Percentiles rank a stretch among this genome's conserved stretches.
phyloP scores from a whole-genome alignment of 1,284 basidiomycete species.

The Sutorius eximius region DNA sequence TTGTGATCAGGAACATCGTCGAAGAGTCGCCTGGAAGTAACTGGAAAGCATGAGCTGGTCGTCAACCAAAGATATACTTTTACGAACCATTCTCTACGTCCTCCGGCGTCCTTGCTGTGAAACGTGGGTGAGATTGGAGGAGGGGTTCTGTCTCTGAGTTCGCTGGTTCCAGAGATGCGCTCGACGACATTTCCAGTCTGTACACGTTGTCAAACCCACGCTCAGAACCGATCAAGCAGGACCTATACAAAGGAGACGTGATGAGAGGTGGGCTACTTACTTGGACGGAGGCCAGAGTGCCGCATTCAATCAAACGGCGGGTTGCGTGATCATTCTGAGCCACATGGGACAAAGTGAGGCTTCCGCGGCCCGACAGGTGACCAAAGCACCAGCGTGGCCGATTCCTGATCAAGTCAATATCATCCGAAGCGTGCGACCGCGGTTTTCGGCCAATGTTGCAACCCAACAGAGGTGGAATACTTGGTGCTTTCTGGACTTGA shows the following conservation, averaged over 20 bases:
- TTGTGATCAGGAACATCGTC: slow-evolving; percentile 45
- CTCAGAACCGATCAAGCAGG: not conserved
- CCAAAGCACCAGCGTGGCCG: too few species aligned
- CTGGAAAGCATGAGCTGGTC: slow-evolving; percentile 7
- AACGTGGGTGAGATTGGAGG: slow-evolving; percentile 7
- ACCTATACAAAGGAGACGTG: not conserved
- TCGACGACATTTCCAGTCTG: slow-evolving; percentile 7
- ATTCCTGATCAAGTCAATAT: too few species aligned
- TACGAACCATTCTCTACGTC: slow-evolving; percentile 17
- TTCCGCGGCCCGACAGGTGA: too few species aligned
- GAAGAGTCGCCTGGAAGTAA: slow-evolving; percentile 7
- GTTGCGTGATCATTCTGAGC: too few species aligned
- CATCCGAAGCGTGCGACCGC: too few species aligned
- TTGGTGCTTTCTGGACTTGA: too few species aligned
- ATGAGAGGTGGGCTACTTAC: not conserved
- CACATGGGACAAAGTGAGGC: too few species aligned
- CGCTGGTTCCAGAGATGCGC: not conserved
- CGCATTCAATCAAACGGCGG: too few species aligned
- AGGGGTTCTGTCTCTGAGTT: slow-evolving; percentile 29
- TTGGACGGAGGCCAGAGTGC: too few species aligned
- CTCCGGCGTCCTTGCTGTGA: not conserved
- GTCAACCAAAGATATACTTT: not conserved
- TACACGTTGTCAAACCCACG: not conserved
- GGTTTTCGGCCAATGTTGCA: too few species aligned
- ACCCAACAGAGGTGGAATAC: too few species aligned